Evolutionary conservation across 345 rosid species (phyloP).

Genomic region (Linum tenue): DNA sequence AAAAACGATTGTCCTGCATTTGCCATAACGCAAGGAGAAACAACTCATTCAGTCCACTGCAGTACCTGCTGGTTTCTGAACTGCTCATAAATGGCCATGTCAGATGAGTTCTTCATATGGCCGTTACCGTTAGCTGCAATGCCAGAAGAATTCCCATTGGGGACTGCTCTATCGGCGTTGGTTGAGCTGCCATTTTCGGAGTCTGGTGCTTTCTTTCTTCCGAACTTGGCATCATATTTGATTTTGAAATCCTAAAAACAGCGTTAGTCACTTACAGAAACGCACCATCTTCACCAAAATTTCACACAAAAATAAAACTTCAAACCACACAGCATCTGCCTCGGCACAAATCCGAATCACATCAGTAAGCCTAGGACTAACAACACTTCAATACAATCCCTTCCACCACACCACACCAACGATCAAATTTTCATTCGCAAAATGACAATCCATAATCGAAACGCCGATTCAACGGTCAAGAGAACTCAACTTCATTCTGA

Average conservation of each 20-base stretch:
- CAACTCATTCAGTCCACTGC: neutral
- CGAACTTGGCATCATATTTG: conserved; percentile 81
- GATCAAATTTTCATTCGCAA: no score
- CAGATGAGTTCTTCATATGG: conserved; percentile 38
- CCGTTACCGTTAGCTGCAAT: conserved; percentile 33
- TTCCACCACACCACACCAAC: no score
- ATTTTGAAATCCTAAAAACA: conserved; percentile 60
- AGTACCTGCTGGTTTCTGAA: conserved; percentile 44
- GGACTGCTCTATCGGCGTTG: conserved; percentile 22
- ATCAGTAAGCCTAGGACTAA: no score
- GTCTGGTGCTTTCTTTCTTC: conserved; percentile 59
- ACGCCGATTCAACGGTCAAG: neutral
- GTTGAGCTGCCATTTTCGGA: conserved; percentile 21
- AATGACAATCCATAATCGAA: no score
- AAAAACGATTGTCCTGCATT: neutral
- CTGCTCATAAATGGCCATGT: conserved; percentile 65
- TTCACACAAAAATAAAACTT: neutral
- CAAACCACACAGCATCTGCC: neutral
- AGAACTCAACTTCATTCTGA: neutral
- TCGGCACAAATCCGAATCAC: no score
- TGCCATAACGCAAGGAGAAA: neutral
- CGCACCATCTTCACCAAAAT: conserved; percentile 12
- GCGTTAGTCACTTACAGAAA: conserved; percentile 28
- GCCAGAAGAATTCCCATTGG: conserved; percentile 22
- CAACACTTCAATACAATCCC: no score